A percentile compares a stretch with the other conserved stretches of the same genome.
Evolutionary conservation across 2,329 filamentous ascomycete genomes (phyloP).

Genomic region (Elsinoe australis): DNA sequence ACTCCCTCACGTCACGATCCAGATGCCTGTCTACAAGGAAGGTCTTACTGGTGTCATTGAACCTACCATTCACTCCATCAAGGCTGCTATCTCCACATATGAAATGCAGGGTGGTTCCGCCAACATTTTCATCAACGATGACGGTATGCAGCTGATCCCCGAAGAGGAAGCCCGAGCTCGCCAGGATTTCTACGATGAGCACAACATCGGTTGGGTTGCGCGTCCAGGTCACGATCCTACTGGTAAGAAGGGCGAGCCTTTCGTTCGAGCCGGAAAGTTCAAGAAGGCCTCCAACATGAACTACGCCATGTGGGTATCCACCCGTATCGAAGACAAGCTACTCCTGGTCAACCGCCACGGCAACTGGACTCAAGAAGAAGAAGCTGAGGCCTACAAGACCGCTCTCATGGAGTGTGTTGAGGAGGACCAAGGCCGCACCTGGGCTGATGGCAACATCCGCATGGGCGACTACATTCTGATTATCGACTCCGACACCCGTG

Average conservation of each 20-base stretch:
- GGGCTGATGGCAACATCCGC: slow-evolving; percentile 79
- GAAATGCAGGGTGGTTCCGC: slow-evolving; percentile 55
- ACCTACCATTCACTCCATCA: slow-evolving; percentile 33
- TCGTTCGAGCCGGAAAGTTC: slow-evolving; percentile 56
- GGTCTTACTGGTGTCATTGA: slow-evolving; percentile 34
- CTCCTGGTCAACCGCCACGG: slow-evolving; percentile 47
- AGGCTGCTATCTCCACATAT: slow-evolving; percentile 43
- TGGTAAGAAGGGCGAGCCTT: slow-evolving; percentile 44
- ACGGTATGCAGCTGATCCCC: slow-evolving; percentile 57
- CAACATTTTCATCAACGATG: slow-evolving; percentile 61
- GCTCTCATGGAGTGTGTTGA: slow-evolving; percentile 58
- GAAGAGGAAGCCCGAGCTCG: slow-evolving; percentile 38
- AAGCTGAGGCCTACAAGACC: slow-evolving; percentile 57
- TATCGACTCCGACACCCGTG: slow-evolving; percentile 72
- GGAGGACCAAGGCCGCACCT: slow-evolving; percentile 58
- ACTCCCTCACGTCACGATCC: slow-evolving; percentile 50
- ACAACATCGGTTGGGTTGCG: slow-evolving; percentile 45
- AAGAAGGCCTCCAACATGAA: slow-evolving; percentile 72
- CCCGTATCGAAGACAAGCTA: slow-evolving; percentile 63
- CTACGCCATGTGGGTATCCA: slow-evolving; percentile 56
- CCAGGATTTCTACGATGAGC: slow-evolving; percentile 44
- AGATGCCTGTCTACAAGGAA: slow-evolving; percentile 38
- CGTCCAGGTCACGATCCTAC: slow-evolving; percentile 46
- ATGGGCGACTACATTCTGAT: slow-evolving; percentile 76
- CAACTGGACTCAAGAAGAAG: slow-evolving; percentile 61